Conservation (phyloP, 2,329 filamentous ascomycete species). For the Sodiomyces alkalinus region DNA sequence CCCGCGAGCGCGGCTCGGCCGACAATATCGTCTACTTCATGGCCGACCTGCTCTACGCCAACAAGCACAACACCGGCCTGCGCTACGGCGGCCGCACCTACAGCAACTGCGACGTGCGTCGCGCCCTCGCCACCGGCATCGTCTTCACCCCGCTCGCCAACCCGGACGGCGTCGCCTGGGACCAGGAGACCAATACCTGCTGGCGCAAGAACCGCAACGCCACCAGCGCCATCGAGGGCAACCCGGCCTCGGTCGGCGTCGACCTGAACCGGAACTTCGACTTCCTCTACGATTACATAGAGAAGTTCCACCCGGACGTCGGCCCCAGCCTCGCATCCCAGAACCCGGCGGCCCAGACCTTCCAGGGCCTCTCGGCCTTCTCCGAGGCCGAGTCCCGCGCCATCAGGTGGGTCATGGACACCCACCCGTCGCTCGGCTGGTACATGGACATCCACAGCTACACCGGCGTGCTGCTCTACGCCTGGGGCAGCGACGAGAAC, state of each 20-base stretch:
- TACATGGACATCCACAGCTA: conserved; percentile 44
- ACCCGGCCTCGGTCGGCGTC: conserved; percentile 22
- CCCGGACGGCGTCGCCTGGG: conserved; percentile 37
- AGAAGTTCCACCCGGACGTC: conserved; percentile 24
- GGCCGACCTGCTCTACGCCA: conserved; percentile 38
- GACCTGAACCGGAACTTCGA: conserved; percentile 44
- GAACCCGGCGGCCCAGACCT: conserved; percentile 28
- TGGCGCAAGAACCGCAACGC: conserved; percentile 43
- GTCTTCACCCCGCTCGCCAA: conserved; percentile 36
- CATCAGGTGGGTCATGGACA: conserved; percentile 35
- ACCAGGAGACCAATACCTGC: conserved; percentile 34
- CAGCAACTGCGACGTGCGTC: conserved; percentile 33
- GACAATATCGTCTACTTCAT: conserved; percentile 44
- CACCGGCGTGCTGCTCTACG: conserved; percentile 29
- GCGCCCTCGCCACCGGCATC: conserved; percentile 34
- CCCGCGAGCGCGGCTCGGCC: conserved; percentile 40
- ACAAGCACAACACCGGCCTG: conserved; percentile 31
- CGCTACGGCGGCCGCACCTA: conserved; percentile 36
- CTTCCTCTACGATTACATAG: conserved; percentile 37
- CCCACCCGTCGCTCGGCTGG: conserved; percentile 34
- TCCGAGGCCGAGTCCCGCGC: conserved; percentile 43
- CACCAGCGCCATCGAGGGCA: conserved; percentile 15
- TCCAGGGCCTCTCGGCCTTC: conserved; percentile 32
- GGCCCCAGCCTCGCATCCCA: conserved; percentile 23
- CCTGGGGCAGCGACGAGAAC: conserved; percentile 40